Evolutionary conservation across 2,329 filamentous ascomycete genomes (phyloP).

Genomic region (Phymatotrichopsis omnivora): DNA sequence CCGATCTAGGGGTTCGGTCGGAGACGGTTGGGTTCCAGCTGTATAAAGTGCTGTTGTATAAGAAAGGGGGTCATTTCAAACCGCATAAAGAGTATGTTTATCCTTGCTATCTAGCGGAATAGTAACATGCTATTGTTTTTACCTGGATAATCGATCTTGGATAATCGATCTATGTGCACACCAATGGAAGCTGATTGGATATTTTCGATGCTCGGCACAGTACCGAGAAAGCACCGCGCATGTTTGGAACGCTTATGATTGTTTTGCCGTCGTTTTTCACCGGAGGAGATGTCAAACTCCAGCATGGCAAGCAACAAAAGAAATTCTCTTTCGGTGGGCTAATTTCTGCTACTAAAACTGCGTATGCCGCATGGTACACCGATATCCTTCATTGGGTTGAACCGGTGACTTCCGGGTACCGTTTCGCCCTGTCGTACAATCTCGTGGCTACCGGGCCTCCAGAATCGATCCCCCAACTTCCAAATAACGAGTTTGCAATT

Average conservation of each 20-base stretch:
- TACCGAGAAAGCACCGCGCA: constrained; percentile 8
- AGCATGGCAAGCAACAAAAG: constrained; percentile 2
- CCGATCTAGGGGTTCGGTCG: constrained; percentile 7
- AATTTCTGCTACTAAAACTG: constrained; percentile 3
- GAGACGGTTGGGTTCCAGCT: constrained; percentile 8
- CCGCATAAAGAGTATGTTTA: constrained; percentile 13
- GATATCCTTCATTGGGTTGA: constrained; percentile 12
- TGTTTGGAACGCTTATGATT: constrained; percentile 16
- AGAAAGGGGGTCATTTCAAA: constrained; percentile 4
- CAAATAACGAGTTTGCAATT: background rate
- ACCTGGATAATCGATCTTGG: too few relatives aligned
- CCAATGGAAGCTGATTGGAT: background rate
- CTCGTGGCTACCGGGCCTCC: background rate
- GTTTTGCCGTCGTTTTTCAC: constrained; percentile 7
- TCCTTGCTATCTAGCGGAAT: too few relatives aligned
- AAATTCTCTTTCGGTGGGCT: constrained; percentile 11
- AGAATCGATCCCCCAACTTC: background rate
- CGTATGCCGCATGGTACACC: constrained; percentile 15
- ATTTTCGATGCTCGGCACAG: background rate
- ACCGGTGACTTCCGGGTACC: constrained; percentile 7
- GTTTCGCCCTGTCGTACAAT: constrained; percentile 8
- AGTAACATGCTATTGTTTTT: too few relatives aligned
- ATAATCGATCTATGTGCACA: too few relatives aligned
- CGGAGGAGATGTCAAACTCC: constrained; percentile 8
- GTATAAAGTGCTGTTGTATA: constrained; percentile 5